Evolutionary conservation across 1,284 basidiomycete species (phyloP).

Genomic region (Rhodotorula glutinis): DNA sequence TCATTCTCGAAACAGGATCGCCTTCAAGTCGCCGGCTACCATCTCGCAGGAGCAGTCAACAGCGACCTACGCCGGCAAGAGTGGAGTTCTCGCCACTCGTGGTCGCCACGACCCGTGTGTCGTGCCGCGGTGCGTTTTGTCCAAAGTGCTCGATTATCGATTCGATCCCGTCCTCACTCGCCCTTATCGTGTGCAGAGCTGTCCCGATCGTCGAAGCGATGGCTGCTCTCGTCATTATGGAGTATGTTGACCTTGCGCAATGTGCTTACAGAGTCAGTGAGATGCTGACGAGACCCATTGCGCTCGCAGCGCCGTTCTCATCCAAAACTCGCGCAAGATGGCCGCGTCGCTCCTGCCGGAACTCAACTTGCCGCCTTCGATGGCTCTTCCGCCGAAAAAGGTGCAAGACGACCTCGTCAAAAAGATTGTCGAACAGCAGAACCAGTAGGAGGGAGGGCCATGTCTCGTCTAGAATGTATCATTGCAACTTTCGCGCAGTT

Average conservation of each 20-base stretch:
- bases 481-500: no score
- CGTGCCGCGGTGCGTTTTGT: constrained; percentile 63
- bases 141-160: no score
- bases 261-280: no score
- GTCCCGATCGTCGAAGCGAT: constrained; percentile 99
- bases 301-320: constrained; percentile 61
- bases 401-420: constrained; percentile 24
- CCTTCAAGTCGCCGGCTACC: constrained; percentile 98
- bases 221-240: constrained; percentile 94
- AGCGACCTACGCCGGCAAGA: constrained; percentile 85
- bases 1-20: constrained; percentile 59
- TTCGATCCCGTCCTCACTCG: no score
- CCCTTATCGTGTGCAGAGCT: constrained; percentile 61
- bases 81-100: constrained; percentile 80
- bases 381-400: constrained; percentile 35
- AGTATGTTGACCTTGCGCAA: constrained; percentile 53
- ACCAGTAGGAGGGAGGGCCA: neutral
- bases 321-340: constrained; percentile 75
- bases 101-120: constrained; percentile 84
- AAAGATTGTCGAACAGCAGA: constrained; percentile 22
- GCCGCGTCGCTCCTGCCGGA: constrained; percentile 66
- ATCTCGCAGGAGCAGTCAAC: constrained; percentile 91
- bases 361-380: constrained; percentile 79
- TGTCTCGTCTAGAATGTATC: no score
- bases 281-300: neutral